Conservation (phyloP, 371 early-diverging fungal genomes). For the Umbelopsis sp. region DNA sequence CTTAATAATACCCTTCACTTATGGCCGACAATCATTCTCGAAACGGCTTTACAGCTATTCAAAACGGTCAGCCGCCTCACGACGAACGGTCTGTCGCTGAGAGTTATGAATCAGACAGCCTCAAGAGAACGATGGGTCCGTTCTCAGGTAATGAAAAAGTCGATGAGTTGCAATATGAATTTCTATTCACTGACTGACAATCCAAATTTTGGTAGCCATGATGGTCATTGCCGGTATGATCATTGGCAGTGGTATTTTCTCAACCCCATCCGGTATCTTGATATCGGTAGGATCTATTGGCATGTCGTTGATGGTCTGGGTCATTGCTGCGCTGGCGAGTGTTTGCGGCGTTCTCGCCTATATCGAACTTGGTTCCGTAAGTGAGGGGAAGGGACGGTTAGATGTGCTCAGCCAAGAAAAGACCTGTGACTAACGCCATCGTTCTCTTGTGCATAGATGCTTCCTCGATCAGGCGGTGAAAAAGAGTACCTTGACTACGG, state of each 20-base stretch:
- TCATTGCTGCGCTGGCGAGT: constrained; percentile 34
- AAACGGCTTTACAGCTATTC: background rate
- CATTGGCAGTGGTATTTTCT: constrained; percentile 54
- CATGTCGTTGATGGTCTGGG: constrained; percentile 40
- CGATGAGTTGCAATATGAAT: background rate
- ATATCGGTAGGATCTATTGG: constrained; percentile 36
- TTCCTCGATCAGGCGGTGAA: constrained; percentile 28
- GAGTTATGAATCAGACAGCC: background rate
- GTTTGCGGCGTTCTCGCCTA: constrained; percentile 10
- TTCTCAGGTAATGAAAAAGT: constrained; percentile 2
- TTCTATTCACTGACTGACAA: background rate
- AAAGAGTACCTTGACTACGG: constrained; percentile 26
- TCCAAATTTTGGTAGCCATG: constrained; percentile 23
- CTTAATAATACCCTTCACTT: background rate
- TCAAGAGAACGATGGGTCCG: constrained; percentile 7
- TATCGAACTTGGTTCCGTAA: constrained; percentile 3
- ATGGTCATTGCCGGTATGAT: constrained; percentile 48
- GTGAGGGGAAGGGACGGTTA: background rate
- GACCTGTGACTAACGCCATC: too few relatives aligned
- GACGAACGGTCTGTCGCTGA: background rate
- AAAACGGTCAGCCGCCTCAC: background rate
- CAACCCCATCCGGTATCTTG: constrained; percentile 46
- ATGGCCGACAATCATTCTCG: constrained; percentile 4
- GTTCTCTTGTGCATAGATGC: constrained; percentile 20
- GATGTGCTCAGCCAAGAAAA: background rate